A percentile compares a stretch with the other conserved stretches of the same genome.
Conservation (phyloP, 2,329 filamentous ascomycete genomes). For the Neonectria hederae region DNA sequence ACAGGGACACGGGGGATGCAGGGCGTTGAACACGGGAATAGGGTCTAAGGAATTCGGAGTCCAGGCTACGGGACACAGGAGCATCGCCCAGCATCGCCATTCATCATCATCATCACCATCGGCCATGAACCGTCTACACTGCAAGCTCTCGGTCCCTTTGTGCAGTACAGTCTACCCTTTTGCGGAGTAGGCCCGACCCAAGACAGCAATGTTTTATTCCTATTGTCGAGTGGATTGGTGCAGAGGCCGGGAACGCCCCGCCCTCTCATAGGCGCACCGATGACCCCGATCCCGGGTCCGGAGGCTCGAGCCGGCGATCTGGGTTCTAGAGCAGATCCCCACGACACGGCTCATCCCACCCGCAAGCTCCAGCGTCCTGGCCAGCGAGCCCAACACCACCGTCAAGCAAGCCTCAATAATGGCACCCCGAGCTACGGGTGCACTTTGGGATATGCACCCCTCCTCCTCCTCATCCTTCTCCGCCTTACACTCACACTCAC, state of each 20-base stretch:
- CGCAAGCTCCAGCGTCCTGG: not conserved
- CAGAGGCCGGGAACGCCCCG: slow-evolving; percentile 6
- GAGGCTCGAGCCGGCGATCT: slow-evolving; percentile 36
- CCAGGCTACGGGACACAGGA: not conserved
- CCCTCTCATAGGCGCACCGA: slow-evolving; percentile 21
- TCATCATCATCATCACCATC: not conserved
- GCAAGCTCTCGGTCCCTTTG: slow-evolving; percentile 7
- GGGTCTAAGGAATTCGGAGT: not conserved
- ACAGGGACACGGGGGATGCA: not conserved
- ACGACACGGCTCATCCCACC: not conserved
- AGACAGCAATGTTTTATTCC: not conserved
- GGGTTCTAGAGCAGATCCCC: slow-evolving; percentile 26
- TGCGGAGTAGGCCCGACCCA: not conserved
- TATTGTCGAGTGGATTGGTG: slow-evolving; percentile 13
- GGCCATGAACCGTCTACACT: slow-evolving; percentile 13
- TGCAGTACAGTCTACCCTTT: not conserved
- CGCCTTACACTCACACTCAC: not conserved
- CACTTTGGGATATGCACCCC: not conserved
- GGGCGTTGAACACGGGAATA: not conserved
- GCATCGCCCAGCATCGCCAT: not conserved
- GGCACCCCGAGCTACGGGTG: slow-evolving; percentile 8
- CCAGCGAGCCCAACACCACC: slow-evolving; percentile 3
- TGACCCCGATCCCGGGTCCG: slow-evolving; percentile 35
- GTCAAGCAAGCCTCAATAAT: slow-evolving; percentile 5
- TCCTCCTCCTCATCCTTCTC: slow-evolving; percentile 3